Evolutionary conservation across 306 rosid species (phyloP), one percentile per base, ranked within the genome.

Genomic region (Glycine tomentella): DNA sequence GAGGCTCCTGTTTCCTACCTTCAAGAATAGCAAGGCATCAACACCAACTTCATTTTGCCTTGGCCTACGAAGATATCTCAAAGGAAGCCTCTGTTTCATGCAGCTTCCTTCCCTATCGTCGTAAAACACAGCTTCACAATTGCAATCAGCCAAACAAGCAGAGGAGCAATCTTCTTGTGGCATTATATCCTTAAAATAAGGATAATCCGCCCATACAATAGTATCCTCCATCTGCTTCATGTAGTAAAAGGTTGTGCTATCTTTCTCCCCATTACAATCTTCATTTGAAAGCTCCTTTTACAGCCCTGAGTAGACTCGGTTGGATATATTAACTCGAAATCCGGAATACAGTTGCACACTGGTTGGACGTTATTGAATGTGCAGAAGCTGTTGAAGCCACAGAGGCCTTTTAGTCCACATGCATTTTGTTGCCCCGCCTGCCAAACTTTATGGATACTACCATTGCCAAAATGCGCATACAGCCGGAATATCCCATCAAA

Each of bases 371-470:
- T 82, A 65, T 40, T 0, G 44, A 55, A 55, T 44, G 82, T 62
- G 69, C 89, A 86, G 46, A 3, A 79, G 68, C 82, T 83, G 57
- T 82, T 86, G 80, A 62, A 65, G 12, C 86, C 77, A 57, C 89
- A 82, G 49, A 20, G 55, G 2, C 74, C 66, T 1, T 40, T 75
- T 40, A 38, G 0, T 38, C 0, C 4, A 38, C 44, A 38, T 0
- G 44, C 44, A 38, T 38, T 38, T 38, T 3, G 3, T 38, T 38
- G 5, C 1, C 42, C 4, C 6, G 42, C 5, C 42, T 38, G 42
- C 42, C 42, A 38, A 20, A 20, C 42, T 38, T 0, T 2, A 0
- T 2, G 9, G 52, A 0, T 3, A 15, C 17, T 69, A 0, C 5
- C 49, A 45, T 38, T 63, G 17, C 38, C 31, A 46, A 16, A 34